Conservation (phyloP, 805 yeast genomes). For the Candida multigemmis region DNA sequence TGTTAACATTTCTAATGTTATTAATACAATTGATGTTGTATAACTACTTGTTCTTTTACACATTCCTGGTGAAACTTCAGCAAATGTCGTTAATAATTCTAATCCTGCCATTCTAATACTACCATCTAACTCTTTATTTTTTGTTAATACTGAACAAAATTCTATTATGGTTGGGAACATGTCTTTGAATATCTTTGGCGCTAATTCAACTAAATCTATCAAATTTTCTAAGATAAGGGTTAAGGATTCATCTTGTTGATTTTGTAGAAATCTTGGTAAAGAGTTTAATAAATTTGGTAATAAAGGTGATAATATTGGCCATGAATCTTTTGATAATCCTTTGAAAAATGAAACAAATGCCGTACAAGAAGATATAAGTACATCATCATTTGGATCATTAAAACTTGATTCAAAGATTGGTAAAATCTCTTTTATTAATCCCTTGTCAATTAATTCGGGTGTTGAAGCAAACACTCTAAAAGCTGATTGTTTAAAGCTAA, state of each 20-base stretch:
- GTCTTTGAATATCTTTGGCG: conserved; percentile 88
- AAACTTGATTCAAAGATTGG: conserved; percentile 77
- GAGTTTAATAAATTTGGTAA: conserved; percentile 81
- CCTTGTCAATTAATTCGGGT: conserved; percentile 65
- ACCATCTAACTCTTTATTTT: conserved; percentile 72
- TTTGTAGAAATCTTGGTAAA: conserved; percentile 72
- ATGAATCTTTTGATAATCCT: conserved; percentile 64
- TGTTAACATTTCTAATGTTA: conserved; percentile 77
- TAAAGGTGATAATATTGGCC: conserved; percentile 71
- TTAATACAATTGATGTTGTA: conserved; percentile 60
- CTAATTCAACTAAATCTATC: conserved; percentile 84
- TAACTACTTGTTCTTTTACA: conserved; percentile 73
- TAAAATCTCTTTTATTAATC: conserved; percentile 44
- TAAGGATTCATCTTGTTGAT: conserved; percentile 72
- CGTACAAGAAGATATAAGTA: conserved; percentile 82
- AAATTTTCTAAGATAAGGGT: conserved; percentile 83
- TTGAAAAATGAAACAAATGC: conserved; percentile 90
- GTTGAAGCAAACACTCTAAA: conserved; percentile 81
- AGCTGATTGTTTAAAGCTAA: conserved; percentile 78
- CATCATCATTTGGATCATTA: conserved; percentile 70
- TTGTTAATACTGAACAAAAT: conserved; percentile 77
- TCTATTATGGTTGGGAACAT: conserved; percentile 85
- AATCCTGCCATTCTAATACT: conserved; percentile 77
- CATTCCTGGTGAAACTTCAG: conserved; percentile 93
- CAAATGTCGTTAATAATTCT: conserved; percentile 82